These are phyloP conservation scores for Mollisiaceae sp. DNA, from an alignment of 2,329 filamentous ascomycete genomes.

Conservation along the genomic window DNA sequence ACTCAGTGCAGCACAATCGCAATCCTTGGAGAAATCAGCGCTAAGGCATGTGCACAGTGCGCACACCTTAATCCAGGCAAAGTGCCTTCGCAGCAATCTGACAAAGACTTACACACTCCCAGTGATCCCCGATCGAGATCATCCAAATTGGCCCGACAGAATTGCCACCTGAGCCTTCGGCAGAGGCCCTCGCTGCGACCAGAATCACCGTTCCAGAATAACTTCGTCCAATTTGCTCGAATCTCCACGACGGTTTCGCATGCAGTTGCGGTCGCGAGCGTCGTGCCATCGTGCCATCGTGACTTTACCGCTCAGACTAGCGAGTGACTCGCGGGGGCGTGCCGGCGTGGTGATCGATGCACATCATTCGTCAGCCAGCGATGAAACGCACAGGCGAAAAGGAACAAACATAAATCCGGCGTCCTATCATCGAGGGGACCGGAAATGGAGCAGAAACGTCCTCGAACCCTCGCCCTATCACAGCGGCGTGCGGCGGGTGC, in stretches of 20 bases:
- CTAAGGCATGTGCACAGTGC: conserved; percentile 11
- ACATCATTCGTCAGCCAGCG: conserved; percentile 26
- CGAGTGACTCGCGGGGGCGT: conserved; percentile 18
- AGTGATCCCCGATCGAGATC: background rate
- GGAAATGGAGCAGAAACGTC: background rate
- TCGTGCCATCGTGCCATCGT: too few relatives aligned
- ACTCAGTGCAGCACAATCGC: background rate
- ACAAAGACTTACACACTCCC: conserved; percentile 9
- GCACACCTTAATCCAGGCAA: conserved; percentile 5
- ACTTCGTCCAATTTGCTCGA: background rate
- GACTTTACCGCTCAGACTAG: conserved; percentile 25
- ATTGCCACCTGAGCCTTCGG: background rate
- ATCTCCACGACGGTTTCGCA: conserved; percentile 17
- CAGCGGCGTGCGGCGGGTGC: background rate
- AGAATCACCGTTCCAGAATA: conserved; percentile 13
- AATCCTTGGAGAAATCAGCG: conserved; percentile 13
- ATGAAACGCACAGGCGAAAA: conserved; percentile 21
- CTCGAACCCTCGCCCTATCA: conserved; percentile 21
- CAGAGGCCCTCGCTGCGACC: conserved; percentile 14
- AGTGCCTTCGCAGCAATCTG: conserved; percentile 4
- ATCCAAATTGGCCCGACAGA: conserved; percentile 5
- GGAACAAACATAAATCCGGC: background rate
- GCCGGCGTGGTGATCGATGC: conserved; percentile 13
- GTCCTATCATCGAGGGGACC: background rate
- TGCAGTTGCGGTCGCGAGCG: background rate